Conservation (phyloP, 2,329 filamentous ascomycete genomes). For the Emergomyces pasteurianus region DNA sequence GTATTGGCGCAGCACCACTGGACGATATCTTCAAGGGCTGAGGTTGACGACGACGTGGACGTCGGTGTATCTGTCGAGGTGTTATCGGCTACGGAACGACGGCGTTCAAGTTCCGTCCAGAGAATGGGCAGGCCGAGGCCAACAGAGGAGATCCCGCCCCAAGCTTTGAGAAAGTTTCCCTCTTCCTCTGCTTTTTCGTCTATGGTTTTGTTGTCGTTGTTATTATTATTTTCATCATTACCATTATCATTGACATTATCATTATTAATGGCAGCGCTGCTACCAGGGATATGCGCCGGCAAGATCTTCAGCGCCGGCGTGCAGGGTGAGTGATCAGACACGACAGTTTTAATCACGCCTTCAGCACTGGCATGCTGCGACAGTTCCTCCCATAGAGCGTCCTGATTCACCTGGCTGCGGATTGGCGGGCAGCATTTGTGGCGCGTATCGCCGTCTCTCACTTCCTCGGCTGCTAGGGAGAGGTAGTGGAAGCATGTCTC, state of each 20-base stretch:
- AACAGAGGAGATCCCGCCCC: slow-evolving; percentile 92
- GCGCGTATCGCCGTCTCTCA: slow-evolving; percentile 72
- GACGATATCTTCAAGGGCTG: slow-evolving; percentile 63
- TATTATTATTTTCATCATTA: slow-evolving; percentile 16
- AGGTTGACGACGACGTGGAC: not conserved
- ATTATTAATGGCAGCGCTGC: slow-evolving; percentile 16
- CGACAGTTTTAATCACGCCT: slow-evolving; percentile 80
- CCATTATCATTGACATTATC: slow-evolving; percentile 9
- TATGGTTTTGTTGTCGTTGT: slow-evolving; percentile 17
- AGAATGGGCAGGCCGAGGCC: slow-evolving; percentile 86
- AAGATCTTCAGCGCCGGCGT: slow-evolving; percentile 88
- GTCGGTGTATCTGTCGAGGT: slow-evolving; percentile 19
- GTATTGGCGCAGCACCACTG: slow-evolving; percentile 78
- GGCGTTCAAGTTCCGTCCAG: slow-evolving; percentile 58
- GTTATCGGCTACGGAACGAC: not conserved
- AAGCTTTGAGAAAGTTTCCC: slow-evolving; percentile 90
- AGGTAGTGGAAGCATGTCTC: slow-evolving; percentile 97
- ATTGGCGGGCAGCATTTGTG: slow-evolving; percentile 96
- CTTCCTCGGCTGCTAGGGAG: slow-evolving; percentile 67
- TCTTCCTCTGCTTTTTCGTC: slow-evolving; percentile 25
- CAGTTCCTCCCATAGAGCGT: slow-evolving; percentile 78
- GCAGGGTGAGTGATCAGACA: slow-evolving; percentile 93
- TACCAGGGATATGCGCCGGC: slow-evolving; percentile 53
- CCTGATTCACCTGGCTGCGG: slow-evolving; percentile 66
- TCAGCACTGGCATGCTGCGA: slow-evolving; percentile 42